These are phyloP conservation scores for Geotrichum histeridarum DNA, from an alignment of 1,139 yeast genomes.

Conservation along the genomic window DNA sequence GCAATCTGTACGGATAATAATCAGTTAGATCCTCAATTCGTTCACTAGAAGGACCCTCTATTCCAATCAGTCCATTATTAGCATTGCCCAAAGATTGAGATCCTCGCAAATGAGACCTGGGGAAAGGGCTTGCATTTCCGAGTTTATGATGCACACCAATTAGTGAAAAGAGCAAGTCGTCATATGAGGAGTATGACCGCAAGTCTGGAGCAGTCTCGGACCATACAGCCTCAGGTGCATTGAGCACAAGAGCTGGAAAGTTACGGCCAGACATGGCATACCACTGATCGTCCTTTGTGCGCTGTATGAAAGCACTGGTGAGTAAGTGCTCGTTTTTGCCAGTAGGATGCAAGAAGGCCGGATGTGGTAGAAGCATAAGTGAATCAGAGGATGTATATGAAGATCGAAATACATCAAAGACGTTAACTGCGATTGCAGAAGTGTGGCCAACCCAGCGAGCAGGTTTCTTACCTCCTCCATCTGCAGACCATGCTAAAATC, in stretches of 20 bases:
- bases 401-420: conserved; percentile 59
- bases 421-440: conserved; percentile 63
- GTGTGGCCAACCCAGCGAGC: conserved; percentile 69
- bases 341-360: conserved; percentile 27
- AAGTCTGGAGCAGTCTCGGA: conserved; percentile 13
- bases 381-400: conserved; percentile 18
- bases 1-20: conserved; percentile 10
- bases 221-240: conserved; percentile 57
- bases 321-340: conserved; percentile 21
- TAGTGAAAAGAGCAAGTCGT: conserved; percentile 27
- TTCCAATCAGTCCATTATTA: conserved; percentile 13
- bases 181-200: conserved; percentile 12
- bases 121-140: conserved; percentile 8
- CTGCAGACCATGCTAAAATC: conserved; percentile 52
- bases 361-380: conserved; percentile 39
- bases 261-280: conserved; percentile 74
- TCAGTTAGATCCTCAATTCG: conserved; percentile 6
- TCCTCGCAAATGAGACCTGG: not conserved
- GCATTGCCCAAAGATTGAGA: not conserved
- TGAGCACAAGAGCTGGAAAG: conserved; percentile 74
- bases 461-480: conserved; percentile 52
- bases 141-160: conserved; percentile 37
- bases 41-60: conserved; percentile 19
- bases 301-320: conserved; percentile 56
- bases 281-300: conserved; percentile 69